Evolutionary conservation across 441 rosid genomes (phyloP).

Genomic region (Theobroma grandiflorum): DNA sequence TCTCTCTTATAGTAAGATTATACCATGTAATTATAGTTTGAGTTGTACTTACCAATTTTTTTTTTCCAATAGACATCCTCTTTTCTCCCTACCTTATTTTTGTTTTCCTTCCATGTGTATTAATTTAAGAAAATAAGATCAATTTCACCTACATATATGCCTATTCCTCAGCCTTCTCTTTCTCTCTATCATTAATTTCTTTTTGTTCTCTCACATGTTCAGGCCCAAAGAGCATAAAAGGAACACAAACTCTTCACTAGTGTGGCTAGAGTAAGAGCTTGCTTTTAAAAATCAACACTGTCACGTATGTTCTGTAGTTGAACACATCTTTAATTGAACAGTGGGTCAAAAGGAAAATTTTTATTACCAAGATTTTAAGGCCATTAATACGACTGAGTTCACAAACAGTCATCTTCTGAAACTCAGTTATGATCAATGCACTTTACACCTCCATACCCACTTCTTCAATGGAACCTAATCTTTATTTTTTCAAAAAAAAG

Average conservation of each 20-base stretch:
- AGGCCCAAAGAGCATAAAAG: not conserved
- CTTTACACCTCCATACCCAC: not conserved
- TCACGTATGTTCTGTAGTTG: not conserved
- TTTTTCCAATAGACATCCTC: not conserved
- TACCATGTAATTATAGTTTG: not conserved
- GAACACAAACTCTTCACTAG: not conserved
- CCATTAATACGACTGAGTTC: not conserved
- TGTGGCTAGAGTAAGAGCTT: not conserved
- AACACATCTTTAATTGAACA: not conserved
- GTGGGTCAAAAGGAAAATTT: not conserved
- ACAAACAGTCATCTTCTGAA: slow-evolving; percentile 8
- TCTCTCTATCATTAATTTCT: not conserved
- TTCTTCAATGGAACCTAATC: not conserved
- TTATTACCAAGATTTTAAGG: not conserved
- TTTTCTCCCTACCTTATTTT: too few relatives aligned
- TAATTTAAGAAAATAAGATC: not conserved
- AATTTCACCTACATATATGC: not conserved
- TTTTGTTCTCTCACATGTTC: not conserved
- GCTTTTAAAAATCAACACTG: not conserved
- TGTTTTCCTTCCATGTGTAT: not conserved
- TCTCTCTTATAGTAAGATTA: not conserved
- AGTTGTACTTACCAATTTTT: not conserved
- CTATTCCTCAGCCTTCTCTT: not conserved
- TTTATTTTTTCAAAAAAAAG: not conserved
- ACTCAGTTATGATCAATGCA: not conserved